Evolutionary conservation across 192 early-diverging fungal species (phyloP).

Genomic region (Rhizophagus clarus): DNA sequence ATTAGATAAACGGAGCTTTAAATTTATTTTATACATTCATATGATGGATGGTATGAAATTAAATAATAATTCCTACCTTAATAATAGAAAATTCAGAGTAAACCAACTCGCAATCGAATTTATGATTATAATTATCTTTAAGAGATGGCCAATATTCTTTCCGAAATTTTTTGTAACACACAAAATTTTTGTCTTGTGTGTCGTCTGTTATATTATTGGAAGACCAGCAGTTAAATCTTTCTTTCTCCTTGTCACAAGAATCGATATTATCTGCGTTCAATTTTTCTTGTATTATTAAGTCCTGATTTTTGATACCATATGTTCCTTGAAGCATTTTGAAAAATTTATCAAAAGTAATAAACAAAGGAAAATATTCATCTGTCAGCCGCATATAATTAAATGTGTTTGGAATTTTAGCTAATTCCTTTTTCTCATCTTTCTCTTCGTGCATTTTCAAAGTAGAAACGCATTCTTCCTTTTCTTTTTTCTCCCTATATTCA

Average conservation of each 20-base stretch:
- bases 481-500: neutral
- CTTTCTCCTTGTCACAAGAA: neutral
- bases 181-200: neutral
- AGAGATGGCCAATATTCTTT: conserved; percentile 3
- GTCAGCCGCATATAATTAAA: neutral
- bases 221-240: neutral
- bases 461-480: neutral
- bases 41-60: too few relatives aligned
- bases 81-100: conserved; percentile 19
- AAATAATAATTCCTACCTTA: neutral
- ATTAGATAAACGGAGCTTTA: neutral
- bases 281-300: neutral
- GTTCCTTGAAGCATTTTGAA: conserved; percentile 21
- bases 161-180: neutral
- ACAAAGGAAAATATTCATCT: conserved; percentile 10
- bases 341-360: conserved; percentile 14
- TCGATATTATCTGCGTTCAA: neutral
- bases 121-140: too few relatives aligned
- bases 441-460: conserved; percentile 3
- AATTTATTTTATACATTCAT: too few relatives aligned
- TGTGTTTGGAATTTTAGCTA: neutral
- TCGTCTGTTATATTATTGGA: neutral
- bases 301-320: neutral
- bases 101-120: neutral
- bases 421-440: neutral